Conservation (phyloP, 1,139 yeast genomes). For the Wickerhamomyces sp. region DNA sequence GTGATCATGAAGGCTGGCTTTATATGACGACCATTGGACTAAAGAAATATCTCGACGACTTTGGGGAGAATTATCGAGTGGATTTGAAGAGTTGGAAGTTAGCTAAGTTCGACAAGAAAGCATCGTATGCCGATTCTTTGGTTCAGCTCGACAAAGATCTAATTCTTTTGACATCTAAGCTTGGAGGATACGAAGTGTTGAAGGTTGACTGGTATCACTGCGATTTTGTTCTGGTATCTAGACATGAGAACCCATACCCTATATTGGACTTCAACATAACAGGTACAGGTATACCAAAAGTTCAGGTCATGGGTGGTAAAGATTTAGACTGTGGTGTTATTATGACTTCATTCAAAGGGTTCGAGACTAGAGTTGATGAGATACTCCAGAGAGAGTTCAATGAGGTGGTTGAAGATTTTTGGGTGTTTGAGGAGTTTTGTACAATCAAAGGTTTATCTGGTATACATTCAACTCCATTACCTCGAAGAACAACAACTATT, state of each 20-base stretch:
- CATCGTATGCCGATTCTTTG: neutral
- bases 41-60: conserved; percentile 3
- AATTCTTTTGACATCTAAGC: neutral
- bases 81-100: conserved; percentile 12
- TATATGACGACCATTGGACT: conserved; percentile 7
- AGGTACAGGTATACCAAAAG: conserved; percentile 17
- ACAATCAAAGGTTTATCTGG: too few relatives aligned
- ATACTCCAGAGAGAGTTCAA: neutral
- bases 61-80: conserved; percentile 8
- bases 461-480: too few relatives aligned
- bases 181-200: conserved; percentile 4
- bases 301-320: conserved; percentile 20
- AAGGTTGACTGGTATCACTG: neutral
- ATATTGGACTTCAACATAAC: conserved; percentile 19
- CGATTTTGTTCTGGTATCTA: neutral
- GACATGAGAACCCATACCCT: conserved; percentile 9
- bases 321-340: conserved; percentile 16
- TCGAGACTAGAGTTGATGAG: neutral
- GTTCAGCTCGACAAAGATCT: neutral
- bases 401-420: conserved; percentile 7
- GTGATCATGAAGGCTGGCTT: conserved; percentile 8
- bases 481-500: too few relatives aligned
- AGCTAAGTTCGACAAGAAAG: conserved; percentile 3
- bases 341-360: conserved; percentile 19
- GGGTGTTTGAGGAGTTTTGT: too few relatives aligned